Base-by-base conservation (phyloP, 495 filamentous ascomycete genomes). In the Penicillium canescens region DNA sequence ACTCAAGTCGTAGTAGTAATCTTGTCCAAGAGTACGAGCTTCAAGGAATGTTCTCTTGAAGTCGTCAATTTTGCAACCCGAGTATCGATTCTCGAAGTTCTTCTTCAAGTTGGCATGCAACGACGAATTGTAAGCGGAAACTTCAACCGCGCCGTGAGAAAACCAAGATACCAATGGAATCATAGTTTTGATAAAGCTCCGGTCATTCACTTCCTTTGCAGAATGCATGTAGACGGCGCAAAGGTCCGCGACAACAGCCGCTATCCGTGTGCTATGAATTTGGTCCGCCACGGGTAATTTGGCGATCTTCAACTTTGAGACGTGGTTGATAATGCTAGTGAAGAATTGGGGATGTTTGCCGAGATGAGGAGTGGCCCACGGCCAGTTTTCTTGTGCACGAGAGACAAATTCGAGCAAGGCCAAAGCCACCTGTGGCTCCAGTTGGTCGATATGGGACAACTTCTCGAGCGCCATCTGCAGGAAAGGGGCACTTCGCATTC, bases 201-300 rank as follows among this genome's bases (percentile, higher is more conserved):
- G 74, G 60, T 86, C 80, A n/a, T 83, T 82, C 44, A 84, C 77
- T 65, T 95, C 88, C 34, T 89, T 87, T 16, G 85, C 76, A 42
- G 88, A 84, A 68, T 96, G 92, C 16, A 96, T 70, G 68, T 93
- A 90, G 76, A 98, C 91, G n/a, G 93, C 86, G 39, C 96, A 83
- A 42, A 96, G 86, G 60, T 96, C 89, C 14, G 89, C 89, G 52
- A 94, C 83, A 53, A 88, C 86, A 14, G 91, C 87, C 6, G 89
- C 89, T 54, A 93, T 88, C 42, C 86, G 80, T 35, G 85, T 85
- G 59, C 88, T 79, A 57, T 84, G 69, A 11, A 78, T 74, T 46
- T 73, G 75, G 28, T 71, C 61, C 23, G 48, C 59, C 31, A 73
- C 76, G 57, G 70, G 66, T 69, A 64, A 63, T 42, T 47, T 80